Conservation (phyloP, 345 rosid genomes). For the Populus nigra region DNA sequence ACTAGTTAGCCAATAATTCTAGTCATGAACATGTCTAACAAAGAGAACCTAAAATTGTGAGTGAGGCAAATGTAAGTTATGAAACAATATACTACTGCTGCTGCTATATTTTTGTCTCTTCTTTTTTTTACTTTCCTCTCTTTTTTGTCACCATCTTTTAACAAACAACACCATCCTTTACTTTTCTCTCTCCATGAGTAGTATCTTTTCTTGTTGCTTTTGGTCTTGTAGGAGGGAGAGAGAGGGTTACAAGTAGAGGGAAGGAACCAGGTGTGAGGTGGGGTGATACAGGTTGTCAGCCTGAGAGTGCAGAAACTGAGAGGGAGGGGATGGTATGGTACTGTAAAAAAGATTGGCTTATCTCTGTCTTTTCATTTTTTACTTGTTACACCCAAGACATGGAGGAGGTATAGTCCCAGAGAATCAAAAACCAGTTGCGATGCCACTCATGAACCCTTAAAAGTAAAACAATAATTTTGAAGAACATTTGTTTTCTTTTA, state of each 20-base stretch:
- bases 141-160: slow-evolving; percentile 37
- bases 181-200: slow-evolving; percentile 3
- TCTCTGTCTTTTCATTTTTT: background rate
- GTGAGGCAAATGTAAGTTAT: background rate
- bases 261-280: slow-evolving; percentile 6
- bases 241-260: background rate
- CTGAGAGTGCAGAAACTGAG: slow-evolving; percentile 37
- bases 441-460: background rate
- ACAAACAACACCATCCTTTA: background rate
- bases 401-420: background rate
- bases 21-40: background rate
- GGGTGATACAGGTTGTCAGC: slow-evolving; percentile 27
- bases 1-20: slow-evolving; percentile 5
- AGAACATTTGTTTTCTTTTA: background rate
- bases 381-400: slow-evolving; percentile 8
- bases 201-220: background rate
- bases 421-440: slow-evolving; percentile 11
- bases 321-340: slow-evolving; percentile 6
- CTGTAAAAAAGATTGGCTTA: background rate
- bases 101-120: background rate
- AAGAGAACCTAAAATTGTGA: background rate
- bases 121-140: background rate
- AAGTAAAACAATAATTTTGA: background rate
- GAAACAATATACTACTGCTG: background rate
- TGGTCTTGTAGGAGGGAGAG: background rate